Percentiles rank a stretch among this genome's conserved stretches.
phyloP scores from a whole-genome alignment of 176 grass and related monocot genomes.

The Oryza australiensis region DNA sequence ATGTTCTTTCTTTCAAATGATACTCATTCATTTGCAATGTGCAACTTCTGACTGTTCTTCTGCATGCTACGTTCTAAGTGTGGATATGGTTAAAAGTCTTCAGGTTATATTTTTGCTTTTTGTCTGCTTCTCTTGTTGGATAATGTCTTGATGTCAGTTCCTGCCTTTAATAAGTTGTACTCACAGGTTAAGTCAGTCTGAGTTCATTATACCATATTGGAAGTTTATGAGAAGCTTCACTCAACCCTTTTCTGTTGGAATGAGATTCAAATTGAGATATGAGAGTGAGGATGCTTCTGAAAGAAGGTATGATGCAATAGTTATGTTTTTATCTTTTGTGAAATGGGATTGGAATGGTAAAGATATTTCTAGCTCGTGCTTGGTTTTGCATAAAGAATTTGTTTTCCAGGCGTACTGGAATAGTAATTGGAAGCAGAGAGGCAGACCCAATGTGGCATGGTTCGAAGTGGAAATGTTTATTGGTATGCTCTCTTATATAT shows the following conservation, averaged over 20 bases:
- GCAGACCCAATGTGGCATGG: conserved; percentile 69
- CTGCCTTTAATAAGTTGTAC: conserved; percentile 28
- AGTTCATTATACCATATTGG: conserved; percentile 85
- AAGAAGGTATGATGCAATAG: conserved; percentile 50
- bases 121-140: neutral
- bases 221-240: conserved; percentile 74
- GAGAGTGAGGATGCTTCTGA: conserved; percentile 79
- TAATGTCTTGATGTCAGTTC: conserved; percentile 17
- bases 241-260: conserved; percentile 66
- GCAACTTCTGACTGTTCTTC: neutral
- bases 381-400: neutral
- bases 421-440: conserved; percentile 76
- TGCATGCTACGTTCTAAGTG: neutral
- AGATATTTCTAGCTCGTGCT: conserved; percentile 3
- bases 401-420: conserved; percentile 63
- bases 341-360: neutral
- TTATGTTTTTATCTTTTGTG: conserved; percentile 21
- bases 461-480: conserved; percentile 94
- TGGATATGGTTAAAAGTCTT: neutral
- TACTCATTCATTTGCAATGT: conserved; percentile 1
- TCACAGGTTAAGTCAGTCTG: conserved; percentile 63
- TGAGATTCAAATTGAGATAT: conserved; percentile 75
- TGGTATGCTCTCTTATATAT: conserved; percentile 45
- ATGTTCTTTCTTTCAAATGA: neutral
- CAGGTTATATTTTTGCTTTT: neutral